Percentiles rank a stretch among this genome's conserved stretches.
Conservation (phyloP, 345 rosid species). For the Cochlearia excelsa region DNA sequence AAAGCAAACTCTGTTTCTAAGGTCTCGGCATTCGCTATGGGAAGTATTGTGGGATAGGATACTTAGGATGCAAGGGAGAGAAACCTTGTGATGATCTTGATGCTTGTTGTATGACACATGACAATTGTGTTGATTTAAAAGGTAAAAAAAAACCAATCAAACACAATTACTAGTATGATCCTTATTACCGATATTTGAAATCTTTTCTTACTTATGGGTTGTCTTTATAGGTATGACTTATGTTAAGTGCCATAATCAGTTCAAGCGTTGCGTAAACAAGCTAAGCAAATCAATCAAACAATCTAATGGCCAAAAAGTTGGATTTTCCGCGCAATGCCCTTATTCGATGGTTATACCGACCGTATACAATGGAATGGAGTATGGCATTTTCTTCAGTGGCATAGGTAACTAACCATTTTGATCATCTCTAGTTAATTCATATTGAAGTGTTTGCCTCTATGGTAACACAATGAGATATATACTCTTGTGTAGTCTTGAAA, state of each 20-base stretch:
- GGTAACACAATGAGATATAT: no score
- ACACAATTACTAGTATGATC: background rate
- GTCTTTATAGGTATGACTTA: conserved; percentile 48
- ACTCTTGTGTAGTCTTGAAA: no score
- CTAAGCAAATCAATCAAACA: conserved; percentile 41
- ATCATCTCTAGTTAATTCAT: background rate
- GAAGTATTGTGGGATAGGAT: conserved; percentile 90
- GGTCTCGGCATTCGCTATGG: conserved; percentile 61
- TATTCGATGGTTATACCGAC: conserved; percentile 71
- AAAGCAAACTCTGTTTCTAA: background rate
- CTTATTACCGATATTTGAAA: background rate
- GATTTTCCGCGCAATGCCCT: conserved; percentile 69
- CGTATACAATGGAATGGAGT: conserved; percentile 74
- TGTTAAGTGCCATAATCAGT: conserved; percentile 69
- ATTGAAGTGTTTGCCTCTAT: background rate
- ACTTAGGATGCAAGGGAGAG: conserved; percentile 87
- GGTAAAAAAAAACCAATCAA: conserved; percentile 38
- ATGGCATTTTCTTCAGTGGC: conserved; percentile 68
- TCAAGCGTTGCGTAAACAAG: conserved; percentile 63
- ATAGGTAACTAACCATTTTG: conserved; percentile 35
- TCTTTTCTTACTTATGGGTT: background rate
- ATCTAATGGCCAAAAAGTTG: conserved; percentile 41
- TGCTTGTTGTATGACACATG: conserved; percentile 84
- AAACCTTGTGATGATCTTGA: conserved; percentile 84
- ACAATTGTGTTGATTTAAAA: conserved; percentile 67